phyloP scores from a whole-genome alignment of 116 monocot species.

The Dioscorea cayenensis region DNA sequence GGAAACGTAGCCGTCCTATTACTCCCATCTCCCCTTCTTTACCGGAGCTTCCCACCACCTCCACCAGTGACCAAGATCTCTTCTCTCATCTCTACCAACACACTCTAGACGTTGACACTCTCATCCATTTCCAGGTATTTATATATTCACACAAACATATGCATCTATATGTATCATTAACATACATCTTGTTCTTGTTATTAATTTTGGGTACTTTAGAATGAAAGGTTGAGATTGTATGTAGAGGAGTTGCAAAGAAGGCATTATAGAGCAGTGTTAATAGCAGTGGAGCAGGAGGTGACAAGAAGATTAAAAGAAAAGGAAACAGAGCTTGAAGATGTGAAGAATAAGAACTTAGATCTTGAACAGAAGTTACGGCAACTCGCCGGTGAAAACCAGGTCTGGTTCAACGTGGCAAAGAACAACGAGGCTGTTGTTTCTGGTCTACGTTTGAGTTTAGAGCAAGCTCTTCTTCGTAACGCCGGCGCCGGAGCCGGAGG shows the following conservation, averaged over 20 bases:
- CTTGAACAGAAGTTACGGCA: constrained; percentile 49
- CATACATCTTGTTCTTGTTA: not conserved
- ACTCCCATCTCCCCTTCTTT: not conserved
- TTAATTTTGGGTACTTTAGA: constrained; percentile 12
- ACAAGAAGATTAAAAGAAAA: constrained; percentile 26
- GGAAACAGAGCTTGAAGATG: constrained; percentile 42
- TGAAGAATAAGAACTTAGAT: constrained; percentile 27
- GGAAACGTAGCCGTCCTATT: constrained; percentile 9
- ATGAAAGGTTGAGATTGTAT: constrained; percentile 26
- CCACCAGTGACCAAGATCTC: constrained; percentile 33
- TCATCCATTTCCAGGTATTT: constrained; percentile 38
- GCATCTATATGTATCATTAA: not conserved
- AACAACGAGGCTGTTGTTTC: constrained; percentile 51
- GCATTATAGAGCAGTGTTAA: constrained; percentile 23
- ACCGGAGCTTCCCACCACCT: constrained; percentile 20
- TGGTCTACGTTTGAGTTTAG: constrained; percentile 30
- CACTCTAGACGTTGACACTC: constrained; percentile 34
- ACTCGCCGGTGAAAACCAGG: constrained; percentile 41
- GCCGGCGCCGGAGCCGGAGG: not conserved
- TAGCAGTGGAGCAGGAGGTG: constrained; percentile 15
- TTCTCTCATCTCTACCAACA: constrained; percentile 25
- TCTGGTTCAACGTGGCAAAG: constrained; percentile 48
- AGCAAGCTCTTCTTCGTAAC: constrained; percentile 24
- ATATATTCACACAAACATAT: too few species aligned
- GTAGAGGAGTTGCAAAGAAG: constrained; percentile 35